Conservation (phyloP, 352 stramenopile genomes). For the Blastocystis sp. region DNA sequence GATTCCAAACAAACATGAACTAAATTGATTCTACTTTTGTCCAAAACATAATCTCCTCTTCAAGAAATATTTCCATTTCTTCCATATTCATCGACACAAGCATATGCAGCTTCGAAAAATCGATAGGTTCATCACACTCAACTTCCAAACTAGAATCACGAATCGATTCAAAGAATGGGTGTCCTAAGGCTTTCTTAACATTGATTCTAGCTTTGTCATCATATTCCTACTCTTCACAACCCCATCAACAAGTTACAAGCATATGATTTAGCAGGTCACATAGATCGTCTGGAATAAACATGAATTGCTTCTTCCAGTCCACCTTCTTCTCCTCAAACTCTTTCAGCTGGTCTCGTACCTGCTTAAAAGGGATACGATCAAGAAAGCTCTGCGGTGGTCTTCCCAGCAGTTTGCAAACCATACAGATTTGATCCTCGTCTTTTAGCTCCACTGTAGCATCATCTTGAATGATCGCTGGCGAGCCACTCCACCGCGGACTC, state of each 20-base stretch:
- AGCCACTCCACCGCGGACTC: neutral
- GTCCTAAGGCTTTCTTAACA: conserved; percentile 84
- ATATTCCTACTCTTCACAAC: conserved; percentile 69
- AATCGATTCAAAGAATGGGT: conserved; percentile 84
- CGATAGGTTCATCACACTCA: neutral
- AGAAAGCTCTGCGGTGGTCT: conserved; percentile 80
- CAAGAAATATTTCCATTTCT: neutral
- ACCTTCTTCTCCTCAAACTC: conserved; percentile 12
- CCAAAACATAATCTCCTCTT: conserved; percentile 3
- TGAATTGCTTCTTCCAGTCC: conserved; percentile 7
- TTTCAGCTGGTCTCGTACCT: conserved; percentile 22
- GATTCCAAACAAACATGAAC: no score
- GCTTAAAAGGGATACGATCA: conserved; percentile 40
- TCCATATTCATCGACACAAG: neutral
- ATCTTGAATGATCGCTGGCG: conserved; percentile 59
- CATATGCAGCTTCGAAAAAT: conserved; percentile 5
- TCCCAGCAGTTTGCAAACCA: conserved; percentile 87
- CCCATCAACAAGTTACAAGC: neutral
- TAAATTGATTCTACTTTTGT: neutral
- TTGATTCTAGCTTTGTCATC: conserved; percentile 88
- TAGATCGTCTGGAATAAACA: conserved; percentile 49
- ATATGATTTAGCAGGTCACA: conserved; percentile 49
- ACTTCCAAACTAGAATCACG: conserved; percentile 26
- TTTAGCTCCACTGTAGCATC: conserved; percentile 63
- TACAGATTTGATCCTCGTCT: conserved; percentile 77